A percentile compares a stretch with the other conserved stretches of the same genome.
Conservation (phyloP, 2,329 filamentous ascomycete species). For the Penicillium rolfsii region DNA sequence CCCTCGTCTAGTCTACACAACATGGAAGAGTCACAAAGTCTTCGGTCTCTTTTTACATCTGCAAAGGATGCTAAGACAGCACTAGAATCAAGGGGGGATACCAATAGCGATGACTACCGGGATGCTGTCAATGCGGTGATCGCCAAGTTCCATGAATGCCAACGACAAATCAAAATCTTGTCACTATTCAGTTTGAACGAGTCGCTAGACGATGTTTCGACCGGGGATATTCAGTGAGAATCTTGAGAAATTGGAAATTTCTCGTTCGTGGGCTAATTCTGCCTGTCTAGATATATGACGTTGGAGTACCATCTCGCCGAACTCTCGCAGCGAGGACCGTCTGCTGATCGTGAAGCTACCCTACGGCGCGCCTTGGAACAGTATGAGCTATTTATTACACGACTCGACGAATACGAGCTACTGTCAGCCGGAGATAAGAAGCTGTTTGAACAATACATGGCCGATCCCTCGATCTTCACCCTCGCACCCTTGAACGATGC, state of each 20-base stretch:
- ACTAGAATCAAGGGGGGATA: conserved; percentile 67
- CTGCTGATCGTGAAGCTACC: conserved; percentile 64
- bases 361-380: conserved; percentile 67
- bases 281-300: conserved; percentile 65
- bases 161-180: conserved; percentile 68
- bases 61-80: conserved; percentile 60
- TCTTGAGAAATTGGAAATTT: neutral
- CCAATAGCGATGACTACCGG: conserved; percentile 67
- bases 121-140: conserved; percentile 70
- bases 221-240: conserved; percentile 74
- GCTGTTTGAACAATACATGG: conserved; percentile 72
- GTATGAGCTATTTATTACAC: conserved; percentile 78
- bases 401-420: conserved; percentile 77
- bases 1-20: neutral
- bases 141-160: conserved; percentile 72
- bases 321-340: conserved; percentile 68
- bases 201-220: conserved; percentile 80
- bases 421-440: conserved; percentile 67
- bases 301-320: conserved; percentile 80
- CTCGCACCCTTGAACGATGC: conserved; percentile 69
- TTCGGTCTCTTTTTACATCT: conserved; percentile 57
- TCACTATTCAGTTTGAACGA: conserved; percentile 93
- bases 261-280: conserved; percentile 26
- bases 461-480: conserved; percentile 72
- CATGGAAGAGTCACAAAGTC: conserved; percentile 55